Percentiles rank a stretch among this genome's conserved stretches.
Evolutionary conservation across 2,329 filamentous ascomycete genomes (phyloP).

Genomic region (Penicillium nordicum): DNA sequence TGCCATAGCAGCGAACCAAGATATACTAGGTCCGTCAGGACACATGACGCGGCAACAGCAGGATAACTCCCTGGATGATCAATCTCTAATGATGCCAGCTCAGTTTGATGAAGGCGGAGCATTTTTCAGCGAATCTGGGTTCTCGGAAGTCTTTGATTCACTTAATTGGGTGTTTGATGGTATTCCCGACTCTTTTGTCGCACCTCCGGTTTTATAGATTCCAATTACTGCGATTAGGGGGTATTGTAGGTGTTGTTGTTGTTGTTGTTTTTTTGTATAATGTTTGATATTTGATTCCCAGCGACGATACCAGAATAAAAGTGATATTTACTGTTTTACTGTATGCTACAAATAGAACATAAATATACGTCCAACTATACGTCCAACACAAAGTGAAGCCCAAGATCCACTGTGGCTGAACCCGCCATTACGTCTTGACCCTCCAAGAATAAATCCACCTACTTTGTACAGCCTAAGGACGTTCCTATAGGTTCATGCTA

Average conservation of each 20-base stretch:
- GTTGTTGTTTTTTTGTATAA: slow-evolving; percentile 5
- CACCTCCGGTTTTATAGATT: slow-evolving; percentile 33
- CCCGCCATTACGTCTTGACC: neutral
- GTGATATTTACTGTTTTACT: neutral
- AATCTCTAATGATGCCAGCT: slow-evolving; percentile 31
- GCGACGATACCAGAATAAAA: slow-evolving; percentile 16
- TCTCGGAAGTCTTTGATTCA: slow-evolving; percentile 77
- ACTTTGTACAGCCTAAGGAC: neutral
- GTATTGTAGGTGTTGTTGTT: neutral
- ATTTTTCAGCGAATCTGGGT: slow-evolving; percentile 47
- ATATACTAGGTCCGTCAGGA: slow-evolving; percentile 27
- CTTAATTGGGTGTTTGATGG: slow-evolving; percentile 91
- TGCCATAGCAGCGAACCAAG: slow-evolving; percentile 37
- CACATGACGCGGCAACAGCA: slow-evolving; percentile 28
- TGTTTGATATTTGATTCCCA: slow-evolving; percentile 6
- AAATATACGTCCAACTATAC: neutral
- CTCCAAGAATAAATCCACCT: neutral
- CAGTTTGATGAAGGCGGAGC: slow-evolving; percentile 37
- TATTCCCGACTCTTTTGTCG: slow-evolving; percentile 60
- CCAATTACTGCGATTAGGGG: neutral
- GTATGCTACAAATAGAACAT: neutral
- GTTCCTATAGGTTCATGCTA: neutral
- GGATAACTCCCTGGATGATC: slow-evolving; percentile 31
- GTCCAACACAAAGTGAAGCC: neutral
- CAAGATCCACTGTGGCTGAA: slow-evolving; percentile 6